Evolutionary conservation across 1,284 basidiomycete genomes (phyloP), one percentile per base, ranked within the genome.

Genomic region (Naganishia sp.): DNA sequence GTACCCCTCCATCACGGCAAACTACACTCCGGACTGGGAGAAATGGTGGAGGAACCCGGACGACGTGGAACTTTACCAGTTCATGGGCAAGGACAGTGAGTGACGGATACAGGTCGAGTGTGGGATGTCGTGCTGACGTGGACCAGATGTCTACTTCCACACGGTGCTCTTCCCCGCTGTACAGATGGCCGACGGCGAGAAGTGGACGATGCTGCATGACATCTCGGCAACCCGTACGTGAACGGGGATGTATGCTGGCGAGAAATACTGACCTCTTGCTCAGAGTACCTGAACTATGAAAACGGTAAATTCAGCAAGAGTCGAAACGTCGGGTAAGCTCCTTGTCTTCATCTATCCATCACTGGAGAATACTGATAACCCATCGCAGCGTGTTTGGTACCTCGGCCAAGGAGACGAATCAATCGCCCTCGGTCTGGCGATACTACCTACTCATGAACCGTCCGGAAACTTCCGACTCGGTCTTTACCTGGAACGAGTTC

Each of bases 231-330:
- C 96, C 67, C 94, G 92, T 92, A 66, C 70, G 83, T 72, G 57
- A 56, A 21, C 62, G 28, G 32, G 21, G 45, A 15, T 28, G 6
- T 18, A 7, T 25, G 35, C 11, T 13, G 39, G 6, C 88, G 92
- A 74, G 93, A 39, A 31, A 56, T 42, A 18, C 32, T 64, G 35
- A 10, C 17, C 32, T 25, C 47, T 50, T 46, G 47, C 42, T 1
- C 72, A 94, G 94, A 99, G 79, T 99, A 96, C 78, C 84, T 99
- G 67, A 97, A 98, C 77, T 99, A 99, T 79, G 96, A 99, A 79
- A 92, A 92, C 64, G 95, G 94, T 61, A 99, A 99, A 79, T 99
- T 99, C 84, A 96, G 92, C 65, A 99, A 99, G 82, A 94, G 92
- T 73, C 87, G 92, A 72, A 94, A 94, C 72, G 88, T 97, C 67